Conservation (phyloP, 148 eudicot genomes). For the Heliamphora exappendiculata region DNA sequence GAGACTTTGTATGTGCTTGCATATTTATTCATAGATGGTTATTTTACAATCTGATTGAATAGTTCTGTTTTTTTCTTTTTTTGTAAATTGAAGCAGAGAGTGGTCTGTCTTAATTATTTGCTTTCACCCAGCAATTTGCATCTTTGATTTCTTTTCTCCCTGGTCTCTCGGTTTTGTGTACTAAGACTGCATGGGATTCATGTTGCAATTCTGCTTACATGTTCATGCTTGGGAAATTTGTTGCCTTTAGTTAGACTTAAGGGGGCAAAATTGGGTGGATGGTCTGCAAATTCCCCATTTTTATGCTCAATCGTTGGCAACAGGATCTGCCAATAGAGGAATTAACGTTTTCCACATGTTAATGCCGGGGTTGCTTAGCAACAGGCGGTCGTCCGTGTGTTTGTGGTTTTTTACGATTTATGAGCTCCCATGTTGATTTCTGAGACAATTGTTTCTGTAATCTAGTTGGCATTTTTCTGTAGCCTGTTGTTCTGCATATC, state of each 20-base stretch:
- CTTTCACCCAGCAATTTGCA: background rate
- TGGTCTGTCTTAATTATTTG: background rate
- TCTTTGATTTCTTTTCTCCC: background rate
- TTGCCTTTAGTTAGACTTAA: background rate
- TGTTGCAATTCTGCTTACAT: background rate
- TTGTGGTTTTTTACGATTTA: no score
- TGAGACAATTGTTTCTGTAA: background rate
- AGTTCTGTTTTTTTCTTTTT: background rate
- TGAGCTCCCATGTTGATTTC: background rate
- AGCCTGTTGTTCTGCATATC: background rate
- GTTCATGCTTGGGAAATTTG: background rate
- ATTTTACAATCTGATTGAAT: background rate
- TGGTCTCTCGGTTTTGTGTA: background rate
- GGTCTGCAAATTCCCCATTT: background rate
- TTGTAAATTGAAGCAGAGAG: background rate
- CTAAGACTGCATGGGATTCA: background rate
- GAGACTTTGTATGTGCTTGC: background rate
- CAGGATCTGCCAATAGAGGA: background rate
- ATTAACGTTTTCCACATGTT: background rate
- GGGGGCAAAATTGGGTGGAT: background rate
- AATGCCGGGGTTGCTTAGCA: background rate
- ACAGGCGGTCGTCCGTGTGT: background rate
- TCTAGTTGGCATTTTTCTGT: background rate
- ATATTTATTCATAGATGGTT: background rate
- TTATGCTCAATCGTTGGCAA: background rate